These are phyloP conservation scores for Nemania abortiva DNA, from an alignment of 2,329 filamentous ascomycete species.

Conservation along the genomic window DNA sequence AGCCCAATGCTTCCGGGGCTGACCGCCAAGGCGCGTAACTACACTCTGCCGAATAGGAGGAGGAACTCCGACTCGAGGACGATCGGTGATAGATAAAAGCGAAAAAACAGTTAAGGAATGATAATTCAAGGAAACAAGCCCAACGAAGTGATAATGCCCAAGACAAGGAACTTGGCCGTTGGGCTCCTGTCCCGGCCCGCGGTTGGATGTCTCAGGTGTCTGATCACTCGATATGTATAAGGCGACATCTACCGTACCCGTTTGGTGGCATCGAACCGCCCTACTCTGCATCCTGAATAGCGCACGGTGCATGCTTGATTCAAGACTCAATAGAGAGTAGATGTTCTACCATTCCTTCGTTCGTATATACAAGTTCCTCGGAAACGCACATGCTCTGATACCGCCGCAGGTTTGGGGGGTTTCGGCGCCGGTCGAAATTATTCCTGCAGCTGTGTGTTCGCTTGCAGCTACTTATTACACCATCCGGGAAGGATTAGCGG, in stretches of 20 bases:
- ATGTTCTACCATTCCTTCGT: conserved; percentile 37
- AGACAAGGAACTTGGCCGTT: background rate
- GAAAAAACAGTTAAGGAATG: background rate
- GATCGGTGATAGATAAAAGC: background rate
- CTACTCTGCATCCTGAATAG: conserved; percentile 4
- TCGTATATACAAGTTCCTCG: conserved; percentile 18
- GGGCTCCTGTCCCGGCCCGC: background rate
- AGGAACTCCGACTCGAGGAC: background rate
- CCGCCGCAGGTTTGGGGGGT: conserved; percentile 28
- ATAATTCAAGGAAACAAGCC: background rate
- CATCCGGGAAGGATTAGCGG: conserved; percentile 32
- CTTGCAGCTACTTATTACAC: conserved; percentile 44
- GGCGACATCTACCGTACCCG: conserved; percentile 2
- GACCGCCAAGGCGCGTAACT: background rate
- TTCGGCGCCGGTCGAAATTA: conserved; percentile 42
- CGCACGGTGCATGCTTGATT: background rate
- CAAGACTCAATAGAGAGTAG: conserved; percentile 16
- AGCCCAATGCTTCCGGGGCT: conserved; percentile 13
- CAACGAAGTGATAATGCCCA: conserved; percentile 15
- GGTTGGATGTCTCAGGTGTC: background rate
- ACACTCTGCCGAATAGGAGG: background rate
- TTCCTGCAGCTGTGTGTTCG: conserved; percentile 42
- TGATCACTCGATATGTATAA: conserved; percentile 23
- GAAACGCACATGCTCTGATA: conserved; percentile 1
- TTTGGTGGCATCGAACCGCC: conserved; percentile 4